phyloP scores from a whole-genome alignment of 2,329 filamentous ascomycete species.

The Aspergillus udagawae region DNA sequence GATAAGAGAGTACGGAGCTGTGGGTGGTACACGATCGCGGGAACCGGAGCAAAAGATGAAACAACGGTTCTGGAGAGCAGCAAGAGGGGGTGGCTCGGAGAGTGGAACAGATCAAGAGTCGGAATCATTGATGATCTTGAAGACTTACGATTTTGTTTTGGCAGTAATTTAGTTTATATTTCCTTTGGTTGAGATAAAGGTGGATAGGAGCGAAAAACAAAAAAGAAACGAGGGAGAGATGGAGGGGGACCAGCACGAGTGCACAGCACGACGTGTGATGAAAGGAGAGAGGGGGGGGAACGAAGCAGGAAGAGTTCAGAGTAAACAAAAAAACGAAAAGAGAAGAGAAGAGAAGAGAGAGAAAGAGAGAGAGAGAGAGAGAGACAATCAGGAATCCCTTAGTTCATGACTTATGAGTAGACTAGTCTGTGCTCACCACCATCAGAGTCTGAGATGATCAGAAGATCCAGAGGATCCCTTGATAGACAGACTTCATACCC shows the following conservation, averaged over 20 bases:
- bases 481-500: background rate
- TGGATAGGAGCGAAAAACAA: no score
- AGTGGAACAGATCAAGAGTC: background rate
- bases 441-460: background rate
- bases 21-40: background rate
- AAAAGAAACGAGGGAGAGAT: background rate
- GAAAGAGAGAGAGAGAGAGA: constrained; percentile 2
- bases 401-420: background rate
- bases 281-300: background rate
- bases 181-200: background rate
- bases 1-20: background rate
- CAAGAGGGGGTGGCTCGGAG: background rate
- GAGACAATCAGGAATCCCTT: background rate
- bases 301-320: background rate
- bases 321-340: background rate
- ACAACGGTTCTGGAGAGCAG: background rate
- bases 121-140: background rate
- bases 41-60: background rate
- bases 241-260: background rate
- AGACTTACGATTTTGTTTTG: background rate
- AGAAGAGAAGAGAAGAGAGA: constrained; percentile 1
- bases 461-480: background rate
- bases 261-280: background rate
- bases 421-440: background rate
- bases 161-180: no score